These are phyloP conservation scores for Globisporangium megalacanthum DNA, from an alignment of 352 stramenopile genomes.

Conservation along the genomic window DNA sequence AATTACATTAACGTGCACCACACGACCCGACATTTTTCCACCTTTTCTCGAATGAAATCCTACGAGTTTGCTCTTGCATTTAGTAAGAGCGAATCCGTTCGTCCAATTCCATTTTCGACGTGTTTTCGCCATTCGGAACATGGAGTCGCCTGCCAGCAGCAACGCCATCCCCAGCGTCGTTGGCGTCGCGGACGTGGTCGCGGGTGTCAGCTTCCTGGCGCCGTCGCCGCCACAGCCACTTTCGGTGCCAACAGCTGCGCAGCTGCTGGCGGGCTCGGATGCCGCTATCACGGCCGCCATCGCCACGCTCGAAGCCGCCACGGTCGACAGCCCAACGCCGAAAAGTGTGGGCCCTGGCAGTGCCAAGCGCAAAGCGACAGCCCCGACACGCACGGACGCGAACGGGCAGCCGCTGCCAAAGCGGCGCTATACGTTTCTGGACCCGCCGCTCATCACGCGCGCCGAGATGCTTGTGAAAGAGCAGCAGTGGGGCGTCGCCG, in stretches of 20 bases:
- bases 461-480: conserved; percentile 8
- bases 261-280: neutral
- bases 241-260: neutral
- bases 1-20: no score
- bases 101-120: neutral
- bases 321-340: neutral
- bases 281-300: neutral
- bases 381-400: neutral
- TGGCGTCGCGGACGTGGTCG: neutral
- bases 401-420: conserved; percentile 1
- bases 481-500: conserved; percentile 8
- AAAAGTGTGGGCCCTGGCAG: neutral
- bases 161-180: neutral
- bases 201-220: neutral
- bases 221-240: no score
- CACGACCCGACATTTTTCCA: no score
- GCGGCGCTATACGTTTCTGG: conserved; percentile 8
- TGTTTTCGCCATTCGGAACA: neutral
- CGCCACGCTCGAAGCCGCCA: neutral
- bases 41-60: no score
- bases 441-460: conserved; percentile 8
- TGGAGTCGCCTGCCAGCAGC: neutral
- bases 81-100: neutral
- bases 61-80: neutral
- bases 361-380: conserved; percentile 1